Evolutionary conservation across 2,329 filamentous ascomycete genomes (phyloP).

Genomic region (Ceratocystis destructans): DNA sequence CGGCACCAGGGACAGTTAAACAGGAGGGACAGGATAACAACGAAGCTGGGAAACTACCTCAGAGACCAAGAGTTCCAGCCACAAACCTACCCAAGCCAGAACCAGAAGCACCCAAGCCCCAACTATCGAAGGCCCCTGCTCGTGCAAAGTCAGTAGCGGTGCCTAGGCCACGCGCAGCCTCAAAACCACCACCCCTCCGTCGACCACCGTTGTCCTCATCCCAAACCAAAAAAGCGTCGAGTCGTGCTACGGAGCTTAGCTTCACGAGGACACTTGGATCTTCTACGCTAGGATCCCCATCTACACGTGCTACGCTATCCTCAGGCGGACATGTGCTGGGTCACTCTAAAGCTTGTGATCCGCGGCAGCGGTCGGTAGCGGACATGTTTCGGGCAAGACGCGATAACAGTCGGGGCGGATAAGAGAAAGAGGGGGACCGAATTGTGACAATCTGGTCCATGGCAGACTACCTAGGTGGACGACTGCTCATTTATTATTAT

Average conservation of each 20-base stretch:
- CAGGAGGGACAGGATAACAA: not conserved
- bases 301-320: not conserved
- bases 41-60: not conserved
- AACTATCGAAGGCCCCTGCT: not conserved
- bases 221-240: not conserved
- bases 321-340: not conserved
- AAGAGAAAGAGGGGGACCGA: too few relatives aligned
- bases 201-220: not conserved
- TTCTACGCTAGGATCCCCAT: not conserved
- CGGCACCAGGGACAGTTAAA: not conserved
- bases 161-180: not conserved
- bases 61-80: not conserved
- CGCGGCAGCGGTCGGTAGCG: constrained; percentile 17
- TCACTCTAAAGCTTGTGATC: not conserved
- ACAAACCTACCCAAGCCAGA: not conserved
- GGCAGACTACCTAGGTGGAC: too few relatives aligned
- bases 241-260: not conserved
- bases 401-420: not conserved
- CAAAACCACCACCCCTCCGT: not conserved
- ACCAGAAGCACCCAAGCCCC: not conserved
- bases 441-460: too few relatives aligned
- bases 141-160: not conserved
- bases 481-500: too few relatives aligned
- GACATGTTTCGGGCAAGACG: constrained; percentile 13
- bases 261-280: constrained; percentile 15